Evolutionary conservation across 2,329 filamentous ascomycete species (phyloP).

Genomic region (Epichloe amarillans): DNA sequence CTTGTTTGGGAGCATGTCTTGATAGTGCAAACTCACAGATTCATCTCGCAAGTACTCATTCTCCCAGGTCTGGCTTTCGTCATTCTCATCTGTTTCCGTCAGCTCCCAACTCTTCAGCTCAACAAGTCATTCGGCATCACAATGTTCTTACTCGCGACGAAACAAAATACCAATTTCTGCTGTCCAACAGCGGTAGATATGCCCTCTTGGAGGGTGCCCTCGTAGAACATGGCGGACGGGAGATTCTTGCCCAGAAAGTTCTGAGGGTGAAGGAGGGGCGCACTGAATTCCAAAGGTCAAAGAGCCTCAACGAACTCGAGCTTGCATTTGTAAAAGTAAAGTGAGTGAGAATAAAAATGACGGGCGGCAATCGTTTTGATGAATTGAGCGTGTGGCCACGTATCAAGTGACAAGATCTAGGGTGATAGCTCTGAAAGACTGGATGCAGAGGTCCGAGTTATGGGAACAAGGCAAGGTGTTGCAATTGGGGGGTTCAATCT

Average conservation of each 20-base stretch:
- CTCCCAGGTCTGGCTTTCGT: slow-evolving; percentile 63
- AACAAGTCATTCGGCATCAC: not conserved
- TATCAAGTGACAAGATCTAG: too few relatives aligned
- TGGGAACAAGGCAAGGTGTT: not conserved
- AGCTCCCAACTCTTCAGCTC: slow-evolving; percentile 4
- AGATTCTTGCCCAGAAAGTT: too few relatives aligned
- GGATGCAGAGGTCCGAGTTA: too few relatives aligned
- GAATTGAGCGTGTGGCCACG: too few relatives aligned
- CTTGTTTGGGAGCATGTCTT: not conserved
- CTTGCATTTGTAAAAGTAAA: too few relatives aligned
- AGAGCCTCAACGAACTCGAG: too few relatives aligned
- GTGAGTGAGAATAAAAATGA: too few relatives aligned
- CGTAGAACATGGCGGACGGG: slow-evolving; percentile 55
- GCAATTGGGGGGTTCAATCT: not conserved
- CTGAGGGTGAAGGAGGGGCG: too few relatives aligned
- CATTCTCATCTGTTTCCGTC: slow-evolving; percentile 44
- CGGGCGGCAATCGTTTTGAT: not conserved
- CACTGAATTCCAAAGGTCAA: too few relatives aligned
- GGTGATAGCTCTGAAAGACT: too few relatives aligned
- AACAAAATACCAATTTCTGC: slow-evolving; percentile 69
- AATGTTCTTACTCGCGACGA: slow-evolving; percentile 57
- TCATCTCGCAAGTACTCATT: slow-evolving; percentile 48
- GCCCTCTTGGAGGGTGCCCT: slow-evolving; percentile 67
- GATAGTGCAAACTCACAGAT: slow-evolving; percentile 28
- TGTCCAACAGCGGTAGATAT: slow-evolving; percentile 64